phyloP scores from a whole-genome alignment of 768 basidiomycete species.

The Russula ochroleuca region DNA sequence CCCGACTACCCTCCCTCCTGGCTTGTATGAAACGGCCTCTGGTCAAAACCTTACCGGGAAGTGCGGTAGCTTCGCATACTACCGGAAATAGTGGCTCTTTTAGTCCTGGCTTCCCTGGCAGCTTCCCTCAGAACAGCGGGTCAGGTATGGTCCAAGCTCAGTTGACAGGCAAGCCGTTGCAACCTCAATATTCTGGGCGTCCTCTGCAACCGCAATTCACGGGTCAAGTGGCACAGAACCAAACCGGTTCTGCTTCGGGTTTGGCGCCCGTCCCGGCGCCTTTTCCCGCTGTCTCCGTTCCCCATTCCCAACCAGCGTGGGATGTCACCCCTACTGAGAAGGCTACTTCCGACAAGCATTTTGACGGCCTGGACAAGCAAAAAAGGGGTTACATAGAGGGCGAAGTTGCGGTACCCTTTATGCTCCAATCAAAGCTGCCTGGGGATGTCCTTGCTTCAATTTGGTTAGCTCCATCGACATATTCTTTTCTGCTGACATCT shows the following conservation, averaged over 20 bases:
- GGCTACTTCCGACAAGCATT: constrained; percentile 68
- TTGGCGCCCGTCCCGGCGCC: constrained; percentile 30
- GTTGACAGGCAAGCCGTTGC: constrained; percentile 36
- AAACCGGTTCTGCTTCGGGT: constrained; percentile 28
- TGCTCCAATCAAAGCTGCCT: constrained; percentile 82
- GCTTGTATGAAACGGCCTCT: constrained; percentile 77
- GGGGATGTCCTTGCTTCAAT: constrained; percentile 83
- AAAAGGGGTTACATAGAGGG: constrained; percentile 83
- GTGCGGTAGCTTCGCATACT: constrained; percentile 45
- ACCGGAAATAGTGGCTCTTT: constrained; percentile 58
- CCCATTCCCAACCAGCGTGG: constrained; percentile 48
- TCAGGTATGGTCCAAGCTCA: constrained; percentile 35
- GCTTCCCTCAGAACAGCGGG: constrained; percentile 62
- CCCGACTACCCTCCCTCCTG: constrained; percentile 73
- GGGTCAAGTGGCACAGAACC: constrained; percentile 16
- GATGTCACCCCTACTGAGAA: constrained; percentile 83
- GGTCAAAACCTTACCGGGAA: constrained; percentile 29
- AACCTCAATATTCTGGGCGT: constrained; percentile 66
- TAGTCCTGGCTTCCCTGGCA: constrained; percentile 48
- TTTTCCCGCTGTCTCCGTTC: constrained; percentile 22
- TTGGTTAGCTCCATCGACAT: constrained; percentile 58
- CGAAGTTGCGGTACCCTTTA: constrained; percentile 92
- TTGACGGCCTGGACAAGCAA: constrained; percentile 73
- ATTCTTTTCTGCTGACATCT: not conserved
- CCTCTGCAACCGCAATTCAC: constrained; percentile 29